Evolutionary conservation across 2,329 filamentous ascomycete species (phyloP), one percentile per base, ranked within the genome.

Genomic region (Aspergillus tubingensis): DNA sequence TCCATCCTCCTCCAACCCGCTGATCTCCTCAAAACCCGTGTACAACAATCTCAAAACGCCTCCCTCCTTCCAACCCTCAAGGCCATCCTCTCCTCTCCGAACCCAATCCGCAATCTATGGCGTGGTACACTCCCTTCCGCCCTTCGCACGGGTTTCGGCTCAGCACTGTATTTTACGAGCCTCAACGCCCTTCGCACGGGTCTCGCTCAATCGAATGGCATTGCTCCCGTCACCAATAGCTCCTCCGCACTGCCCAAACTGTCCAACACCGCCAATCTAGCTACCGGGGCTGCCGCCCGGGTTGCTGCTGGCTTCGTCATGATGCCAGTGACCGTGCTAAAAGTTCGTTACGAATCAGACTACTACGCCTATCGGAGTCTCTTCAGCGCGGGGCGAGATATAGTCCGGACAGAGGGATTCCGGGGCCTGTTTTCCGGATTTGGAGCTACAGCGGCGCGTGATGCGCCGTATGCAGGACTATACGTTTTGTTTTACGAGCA

Each of bases 291-390:
- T 6, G 82, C 88, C 17, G 93, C 95, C 23, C 85, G 95, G 56
- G 92, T 92, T 1, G 88, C 90, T 55, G 94, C 94, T 0, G 95
- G 95, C 39, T 91, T 97, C 71, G 80, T 96, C 49, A 87, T 98
- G 78, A 98, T 97, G 91, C 95, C 95, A 1, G 86, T 98, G 62
- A 99, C 95, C 1, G 89, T 99, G 48, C 89, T 99, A 71, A 99
- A 99, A 74, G 95, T 98, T 47, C 91, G 95, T 48, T 98, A 96
- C 73, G 95, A 99, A 76, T 94, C 90, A 25, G 92, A 85, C 63
- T 81, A 94, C 47, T 99, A 97, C 79, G 80, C 86, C 3, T 98
- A 98, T 79, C 84, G 84, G 23, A 94, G 91, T 1, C 81, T 98
- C 23, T 77, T 84, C 43, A 83, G 86, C 39, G 95, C 95, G 0